phyloP scores from a whole-genome alignment of 306 rosid species.

The Corylus heterophylla region DNA sequence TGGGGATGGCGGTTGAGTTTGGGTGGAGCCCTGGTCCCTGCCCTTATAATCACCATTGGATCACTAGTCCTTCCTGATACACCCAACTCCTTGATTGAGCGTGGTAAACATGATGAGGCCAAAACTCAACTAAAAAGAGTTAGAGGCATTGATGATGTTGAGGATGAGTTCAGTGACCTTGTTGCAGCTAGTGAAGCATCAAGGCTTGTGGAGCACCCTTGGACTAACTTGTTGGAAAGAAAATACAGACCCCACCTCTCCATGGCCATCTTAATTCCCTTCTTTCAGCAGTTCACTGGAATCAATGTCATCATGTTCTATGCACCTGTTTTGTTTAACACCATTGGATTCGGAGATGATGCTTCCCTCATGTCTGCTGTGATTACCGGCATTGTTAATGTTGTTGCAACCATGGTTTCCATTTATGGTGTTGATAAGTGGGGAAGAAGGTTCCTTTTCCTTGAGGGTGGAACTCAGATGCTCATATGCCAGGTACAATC shows the following conservation, averaged over 20 bases:
- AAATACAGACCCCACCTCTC: constrained; percentile 81
- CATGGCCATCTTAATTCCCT: constrained; percentile 69
- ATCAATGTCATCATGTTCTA: constrained; percentile 95
- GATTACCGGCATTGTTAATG: constrained; percentile 78
- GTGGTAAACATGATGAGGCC: constrained; percentile 63
- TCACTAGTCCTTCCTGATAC: constrained; percentile 79
- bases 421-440: constrained; percentile 85
- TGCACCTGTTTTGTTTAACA: constrained; percentile 73
- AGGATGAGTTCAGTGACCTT: constrained; percentile 74
- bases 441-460: constrained; percentile 89
- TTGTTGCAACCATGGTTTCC: constrained; percentile 64
- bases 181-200: constrained; percentile 73
- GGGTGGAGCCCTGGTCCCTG: constrained; percentile 91
- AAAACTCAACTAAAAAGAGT: constrained; percentile 42
- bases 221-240: constrained; percentile 60
- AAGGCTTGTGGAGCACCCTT: constrained; percentile 60
- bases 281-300: constrained; percentile 87
- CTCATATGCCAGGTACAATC: constrained; percentile 70
- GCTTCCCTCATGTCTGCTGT: constrained; percentile 94
- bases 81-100: constrained; percentile 86
- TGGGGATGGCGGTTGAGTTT: constrained; percentile 99
- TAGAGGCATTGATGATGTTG: constrained; percentile 63
- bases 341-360: constrained; percentile 66
- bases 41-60: constrained; percentile 65
- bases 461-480: constrained; percentile 86